Evolutionary conservation across 1,139 yeast species (phyloP), one percentile per base, ranked within the genome.

Genomic region (Sugiyamaella pinicola): DNA sequence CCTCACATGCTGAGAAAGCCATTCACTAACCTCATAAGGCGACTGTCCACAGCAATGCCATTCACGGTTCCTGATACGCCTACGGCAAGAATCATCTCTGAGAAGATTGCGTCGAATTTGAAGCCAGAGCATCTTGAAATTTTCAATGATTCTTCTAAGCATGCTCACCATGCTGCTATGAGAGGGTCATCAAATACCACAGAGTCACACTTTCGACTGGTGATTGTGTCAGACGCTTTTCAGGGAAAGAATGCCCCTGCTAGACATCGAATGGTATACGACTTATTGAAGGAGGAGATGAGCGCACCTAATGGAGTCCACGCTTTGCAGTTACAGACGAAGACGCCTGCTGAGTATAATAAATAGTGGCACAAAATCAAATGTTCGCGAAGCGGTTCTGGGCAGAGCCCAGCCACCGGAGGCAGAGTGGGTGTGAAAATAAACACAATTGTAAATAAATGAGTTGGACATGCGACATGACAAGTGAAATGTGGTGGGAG

Each of bases 161-260:
- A 93, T 69, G 81, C 91, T 2, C 95, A 89, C 62, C 99, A 93
- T 69, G 85, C 83, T 53, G 93, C 96, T 1, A 80, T 89, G 76
- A 78, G 83, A 55, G 88, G 85, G 4, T 89, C 91, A 9, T 61
- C 76, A 2, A 89, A 89, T 69, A 75, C 74, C n/a, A 77, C 80
- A 1, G 99, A 93, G 69, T 86, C 96, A 1, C 99, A 93, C 68
- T 90, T 93, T 69, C 63, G 75, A 21, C 59, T 71, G 37, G 85
- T 83, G 53, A 75, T 93, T 17, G 87, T 89, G 5, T 85, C 95
- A 60, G 82, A 82, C 38, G 75, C 68, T 49, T 93, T 93, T 66
- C 70, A 72, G 41, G 95, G 95, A 0, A 76, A 82, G 67, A 69
- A 76, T 24, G 77, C 84, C 66, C 95, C 96, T 0, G 71, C 81